Conservation (phyloP, 2,329 filamentous ascomycete species). For the Colletotrichum theobromicola region DNA sequence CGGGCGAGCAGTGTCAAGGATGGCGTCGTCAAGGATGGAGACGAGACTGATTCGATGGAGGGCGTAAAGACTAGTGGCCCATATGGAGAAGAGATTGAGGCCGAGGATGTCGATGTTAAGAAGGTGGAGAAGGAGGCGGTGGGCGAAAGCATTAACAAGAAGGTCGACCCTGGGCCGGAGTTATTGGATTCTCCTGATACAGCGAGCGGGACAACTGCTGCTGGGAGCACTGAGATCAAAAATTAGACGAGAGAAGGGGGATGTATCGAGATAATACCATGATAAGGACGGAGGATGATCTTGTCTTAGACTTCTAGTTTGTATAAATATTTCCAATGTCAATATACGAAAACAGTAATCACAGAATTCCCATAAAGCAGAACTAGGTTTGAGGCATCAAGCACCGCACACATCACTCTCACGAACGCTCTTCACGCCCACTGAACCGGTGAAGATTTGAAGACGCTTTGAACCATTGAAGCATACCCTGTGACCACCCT, state of each 20-base stretch:
- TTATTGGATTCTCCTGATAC: slow-evolving; percentile 9
- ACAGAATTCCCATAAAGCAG: too few relatives aligned
- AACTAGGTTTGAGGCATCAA: too few relatives aligned
- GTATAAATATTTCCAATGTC: neutral
- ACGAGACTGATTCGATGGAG: slow-evolving; percentile 28
- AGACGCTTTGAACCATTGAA: too few relatives aligned
- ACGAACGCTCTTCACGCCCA: too few relatives aligned
- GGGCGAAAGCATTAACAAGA: neutral
- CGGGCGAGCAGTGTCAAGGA: slow-evolving; percentile 72
- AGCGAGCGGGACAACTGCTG: slow-evolving; percentile 3
- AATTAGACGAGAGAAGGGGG: neutral
- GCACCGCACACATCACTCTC: too few relatives aligned
- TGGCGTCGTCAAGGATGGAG: slow-evolving; percentile 23
- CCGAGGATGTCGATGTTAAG: slow-evolving; percentile 4
- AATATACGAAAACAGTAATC: too few relatives aligned
- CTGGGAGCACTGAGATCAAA: slow-evolving; percentile 2
- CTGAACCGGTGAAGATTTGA: too few relatives aligned
- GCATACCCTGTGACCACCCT: too few relatives aligned
- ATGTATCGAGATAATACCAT: neutral
- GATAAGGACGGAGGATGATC: neutral
- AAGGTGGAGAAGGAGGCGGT: neutral
- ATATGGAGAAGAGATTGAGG: slow-evolving; percentile 31
- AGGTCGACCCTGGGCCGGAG: slow-evolving; percentile 2
- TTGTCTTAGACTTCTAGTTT: neutral
- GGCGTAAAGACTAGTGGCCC: slow-evolving; percentile 42